A percentile compares a stretch with the other conserved stretches of the same genome.
phyloP scores from a whole-genome alignment of 495 filamentous ascomycete species.

The Apodospora peruviana region DNA sequence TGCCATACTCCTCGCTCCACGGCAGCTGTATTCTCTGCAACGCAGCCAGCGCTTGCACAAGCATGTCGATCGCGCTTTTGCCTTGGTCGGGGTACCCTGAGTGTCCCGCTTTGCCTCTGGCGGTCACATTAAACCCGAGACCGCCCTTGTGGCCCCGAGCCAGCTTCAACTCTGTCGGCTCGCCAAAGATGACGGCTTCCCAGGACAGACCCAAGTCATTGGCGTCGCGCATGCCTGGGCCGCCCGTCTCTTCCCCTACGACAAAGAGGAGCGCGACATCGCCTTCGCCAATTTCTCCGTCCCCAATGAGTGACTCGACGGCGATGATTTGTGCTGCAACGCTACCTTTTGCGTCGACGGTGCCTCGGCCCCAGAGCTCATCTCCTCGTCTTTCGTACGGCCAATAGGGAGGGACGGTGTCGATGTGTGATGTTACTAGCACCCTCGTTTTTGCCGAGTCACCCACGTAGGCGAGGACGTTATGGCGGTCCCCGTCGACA shows the following conservation, averaged over 20 bases:
- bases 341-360: slow-evolving; percentile 84
- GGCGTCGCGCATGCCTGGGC: slow-evolving; percentile 66
- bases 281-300: slow-evolving; percentile 1
- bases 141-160: slow-evolving; percentile 84
- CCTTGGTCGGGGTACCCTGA: slow-evolving; percentile 85
- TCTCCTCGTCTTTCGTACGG: slow-evolving; percentile 40
- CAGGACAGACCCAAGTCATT: slow-evolving; percentile 8
- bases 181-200: slow-evolving; percentile 72
- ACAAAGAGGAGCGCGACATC: slow-evolving; percentile 74
- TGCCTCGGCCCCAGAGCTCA: slow-evolving; percentile 65
- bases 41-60: slow-evolving; percentile 58
- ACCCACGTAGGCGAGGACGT: slow-evolving; percentile 73
- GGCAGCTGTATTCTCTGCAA: slow-evolving; percentile 63
- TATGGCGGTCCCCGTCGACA: slow-evolving; percentile 36
- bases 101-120: slow-evolving; percentile 72
- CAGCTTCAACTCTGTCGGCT: slow-evolving; percentile 80
- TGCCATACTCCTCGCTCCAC: slow-evolving; percentile 65
- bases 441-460: slow-evolving; percentile 43
- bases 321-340: slow-evolving; percentile 76
- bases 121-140: slow-evolving; percentile 55
- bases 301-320: slow-evolving; percentile 53
- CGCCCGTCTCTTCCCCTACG: slow-evolving; percentile 74
- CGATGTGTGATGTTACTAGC: slow-evolving; percentile 70
- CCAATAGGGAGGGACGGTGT: slow-evolving; percentile 67
- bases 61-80: slow-evolving; percentile 65